Percentiles rank a stretch among this genome's conserved stretches.
Conservation (phyloP, 805 yeast genomes). For the Ogataea kodamae region DNA sequence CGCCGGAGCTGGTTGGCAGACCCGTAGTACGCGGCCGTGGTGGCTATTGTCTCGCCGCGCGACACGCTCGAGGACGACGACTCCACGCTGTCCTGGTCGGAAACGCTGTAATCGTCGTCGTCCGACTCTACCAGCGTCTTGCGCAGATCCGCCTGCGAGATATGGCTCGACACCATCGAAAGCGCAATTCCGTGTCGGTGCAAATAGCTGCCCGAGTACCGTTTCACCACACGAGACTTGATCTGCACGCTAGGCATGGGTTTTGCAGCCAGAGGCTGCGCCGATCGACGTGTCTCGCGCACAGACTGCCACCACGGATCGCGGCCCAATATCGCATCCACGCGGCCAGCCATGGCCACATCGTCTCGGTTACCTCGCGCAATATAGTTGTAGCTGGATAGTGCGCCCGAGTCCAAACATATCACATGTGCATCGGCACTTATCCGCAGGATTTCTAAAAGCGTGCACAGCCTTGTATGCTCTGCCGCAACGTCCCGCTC, state of each 20-base stretch:
- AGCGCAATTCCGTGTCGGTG: constrained; percentile 77
- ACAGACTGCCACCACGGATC: constrained; percentile 88
- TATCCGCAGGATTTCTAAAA: constrained; percentile 77
- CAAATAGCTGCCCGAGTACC: constrained; percentile 54
- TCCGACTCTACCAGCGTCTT: constrained; percentile 23
- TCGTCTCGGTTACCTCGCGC: constrained; percentile 58
- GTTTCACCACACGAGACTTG: constrained; percentile 24
- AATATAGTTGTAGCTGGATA: constrained; percentile 67
- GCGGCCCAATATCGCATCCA: constrained; percentile 48
- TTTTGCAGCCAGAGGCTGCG: constrained; percentile 1
- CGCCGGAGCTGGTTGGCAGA: constrained; percentile 20
- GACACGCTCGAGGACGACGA: constrained; percentile 20
- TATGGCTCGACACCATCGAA: constrained; percentile 64
- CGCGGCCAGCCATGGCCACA: constrained; percentile 37
- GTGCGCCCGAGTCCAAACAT: constrained; percentile 56
- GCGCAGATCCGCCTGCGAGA: constrained; percentile 35
- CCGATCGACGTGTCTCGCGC: constrained; percentile 46
- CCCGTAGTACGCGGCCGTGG: constrained; percentile 9
- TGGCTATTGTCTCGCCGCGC: constrained; percentile 6
- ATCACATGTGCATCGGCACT: constrained; percentile 76
- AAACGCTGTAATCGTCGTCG: constrained; percentile 27
- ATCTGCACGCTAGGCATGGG: constrained; percentile 21
- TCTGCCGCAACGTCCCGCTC: constrained; percentile 71
- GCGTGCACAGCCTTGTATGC: constrained; percentile 50
- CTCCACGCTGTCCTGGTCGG: constrained; percentile 26